Evolutionary conservation across 106 monocot genomes (phyloP).

Genomic region (Gastrodia elata): DNA sequence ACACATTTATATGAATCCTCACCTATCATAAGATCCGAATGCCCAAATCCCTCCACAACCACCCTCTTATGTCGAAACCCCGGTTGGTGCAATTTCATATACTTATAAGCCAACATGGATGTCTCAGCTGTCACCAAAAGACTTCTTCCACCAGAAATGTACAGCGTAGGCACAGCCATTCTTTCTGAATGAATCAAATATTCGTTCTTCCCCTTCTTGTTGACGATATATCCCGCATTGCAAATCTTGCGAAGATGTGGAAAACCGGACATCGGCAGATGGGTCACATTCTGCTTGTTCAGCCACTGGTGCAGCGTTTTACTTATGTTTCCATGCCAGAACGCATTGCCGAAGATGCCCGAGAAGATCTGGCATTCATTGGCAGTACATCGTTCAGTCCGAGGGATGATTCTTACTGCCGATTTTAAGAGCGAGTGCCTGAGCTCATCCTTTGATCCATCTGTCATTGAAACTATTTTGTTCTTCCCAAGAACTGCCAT

Average conservation of each 20-base stretch:
- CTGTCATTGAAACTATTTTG: conserved; percentile 13
- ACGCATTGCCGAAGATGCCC: conserved; percentile 32
- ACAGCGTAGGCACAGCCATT: conserved; percentile 26
- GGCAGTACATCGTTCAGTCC: conserved; percentile 16
- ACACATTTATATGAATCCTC: conserved; percentile 23
- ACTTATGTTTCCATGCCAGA: conserved; percentile 24
- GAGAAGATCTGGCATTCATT: conserved; percentile 24
- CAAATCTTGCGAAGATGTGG: conserved; percentile 29
- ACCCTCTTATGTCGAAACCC: conserved; percentile 27
- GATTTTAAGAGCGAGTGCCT: conserved; percentile 20
- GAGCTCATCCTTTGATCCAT: conserved; percentile 11
- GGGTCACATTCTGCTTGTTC: conserved; percentile 16
- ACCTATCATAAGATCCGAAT: conserved; percentile 33
- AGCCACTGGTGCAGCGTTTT: conserved; percentile 18
- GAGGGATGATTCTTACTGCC: conserved; percentile 12
- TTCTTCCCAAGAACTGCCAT: conserved; percentile 28
- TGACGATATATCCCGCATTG: conserved; percentile 18
- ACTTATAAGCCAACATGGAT: conserved; percentile 17
- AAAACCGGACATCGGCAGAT: conserved; percentile 25
- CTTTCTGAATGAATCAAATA: conserved; percentile 31
- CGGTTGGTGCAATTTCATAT: conserved; percentile 28
- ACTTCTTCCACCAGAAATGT: conserved; percentile 27
- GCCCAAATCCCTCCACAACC: conserved; percentile 29
- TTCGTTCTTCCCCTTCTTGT: conserved; percentile 16
- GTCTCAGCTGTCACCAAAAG: conserved; percentile 26